Percentiles rank a stretch among this genome's conserved stretches.
phyloP scores from a whole-genome alignment of 495 filamentous ascomycete species.

The Xylaria nigripes region DNA sequence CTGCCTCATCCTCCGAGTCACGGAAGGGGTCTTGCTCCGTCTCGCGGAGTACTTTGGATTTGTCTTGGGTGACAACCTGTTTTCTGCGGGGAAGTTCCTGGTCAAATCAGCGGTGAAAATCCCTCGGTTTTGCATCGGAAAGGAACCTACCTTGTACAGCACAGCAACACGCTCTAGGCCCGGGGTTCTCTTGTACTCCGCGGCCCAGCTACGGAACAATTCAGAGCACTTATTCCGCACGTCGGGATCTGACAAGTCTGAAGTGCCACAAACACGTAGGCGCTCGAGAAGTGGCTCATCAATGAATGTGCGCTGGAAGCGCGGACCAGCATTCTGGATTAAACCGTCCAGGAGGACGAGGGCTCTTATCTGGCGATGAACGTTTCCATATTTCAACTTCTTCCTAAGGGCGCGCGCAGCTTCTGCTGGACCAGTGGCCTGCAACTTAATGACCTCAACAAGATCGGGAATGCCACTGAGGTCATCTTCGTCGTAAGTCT shows the following conservation, averaged over 20 bases:
- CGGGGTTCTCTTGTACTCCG: conserved; percentile 67
- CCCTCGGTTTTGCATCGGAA: background rate
- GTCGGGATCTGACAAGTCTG: conserved; percentile 71
- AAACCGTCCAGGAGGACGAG: conserved; percentile 86
- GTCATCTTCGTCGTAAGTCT: conserved; percentile 84
- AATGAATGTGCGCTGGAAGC: conserved; percentile 79
- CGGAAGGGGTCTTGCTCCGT: conserved; percentile 55
- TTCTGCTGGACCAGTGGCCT: conserved; percentile 79
- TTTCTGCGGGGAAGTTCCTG: conserved; percentile 49
- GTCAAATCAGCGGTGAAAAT: conserved; percentile 2
- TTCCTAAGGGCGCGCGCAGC: conserved; percentile 89
- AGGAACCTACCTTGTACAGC: conserved; percentile 57
- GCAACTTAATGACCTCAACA: conserved; percentile 86
- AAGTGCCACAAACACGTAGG: conserved; percentile 77
- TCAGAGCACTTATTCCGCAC: conserved; percentile 80
- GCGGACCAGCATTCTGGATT: conserved; percentile 86
- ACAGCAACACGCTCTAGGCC: conserved; percentile 72
- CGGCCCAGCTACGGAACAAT: conserved; percentile 82
- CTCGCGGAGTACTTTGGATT: conserved; percentile 73
- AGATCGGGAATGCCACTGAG: conserved; percentile 86
- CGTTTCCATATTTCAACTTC: conserved; percentile 96
- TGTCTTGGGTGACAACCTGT: conserved; percentile 55
- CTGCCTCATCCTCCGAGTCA: conserved; percentile 52
- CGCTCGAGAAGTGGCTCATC: conserved; percentile 93
- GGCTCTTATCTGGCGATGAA: conserved; percentile 84